Conservation (phyloP, 768 basidiomycete species). For the Phaeotremella fagi region DNA sequence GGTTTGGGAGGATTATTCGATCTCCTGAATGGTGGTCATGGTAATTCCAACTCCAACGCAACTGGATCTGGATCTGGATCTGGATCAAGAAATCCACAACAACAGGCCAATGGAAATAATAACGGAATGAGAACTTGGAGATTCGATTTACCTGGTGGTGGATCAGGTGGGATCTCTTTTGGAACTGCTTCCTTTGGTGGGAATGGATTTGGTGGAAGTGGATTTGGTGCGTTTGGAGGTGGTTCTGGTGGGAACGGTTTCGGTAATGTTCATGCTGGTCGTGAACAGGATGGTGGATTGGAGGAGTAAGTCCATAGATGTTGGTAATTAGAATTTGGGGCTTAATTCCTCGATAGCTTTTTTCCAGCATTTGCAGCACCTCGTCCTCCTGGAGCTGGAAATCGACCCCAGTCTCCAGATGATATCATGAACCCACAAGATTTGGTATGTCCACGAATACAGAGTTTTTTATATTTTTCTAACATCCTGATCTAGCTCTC, state of each 20-base stretch:
- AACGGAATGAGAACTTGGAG: slow-evolving; percentile 14
- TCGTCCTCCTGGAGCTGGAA: neutral
- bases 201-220: neutral
- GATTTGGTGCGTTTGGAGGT: neutral
- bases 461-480: neutral
- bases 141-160: slow-evolving; percentile 37
- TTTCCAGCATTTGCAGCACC: neutral
- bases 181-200: slow-evolving; percentile 11
- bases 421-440: slow-evolving; percentile 1
- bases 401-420: too few species aligned
- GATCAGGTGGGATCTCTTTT: slow-evolving; percentile 29
- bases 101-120: neutral
- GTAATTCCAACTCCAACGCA: neutral
- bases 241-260: neutral
- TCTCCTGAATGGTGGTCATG: neutral
- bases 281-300: neutral
- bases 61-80: neutral
- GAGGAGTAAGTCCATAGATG: neutral
- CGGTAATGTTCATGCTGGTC: too few species aligned
- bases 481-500: too few species aligned
- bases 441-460: slow-evolving; percentile 5
- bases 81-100: neutral
- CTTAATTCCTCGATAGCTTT: neutral
- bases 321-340: neutral
- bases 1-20: neutral